A percentile compares a stretch with the other conserved stretches of the same genome.
Conservation (phyloP, 2,329 filamentous ascomycete genomes). For the Apiospora arundinis region DNA sequence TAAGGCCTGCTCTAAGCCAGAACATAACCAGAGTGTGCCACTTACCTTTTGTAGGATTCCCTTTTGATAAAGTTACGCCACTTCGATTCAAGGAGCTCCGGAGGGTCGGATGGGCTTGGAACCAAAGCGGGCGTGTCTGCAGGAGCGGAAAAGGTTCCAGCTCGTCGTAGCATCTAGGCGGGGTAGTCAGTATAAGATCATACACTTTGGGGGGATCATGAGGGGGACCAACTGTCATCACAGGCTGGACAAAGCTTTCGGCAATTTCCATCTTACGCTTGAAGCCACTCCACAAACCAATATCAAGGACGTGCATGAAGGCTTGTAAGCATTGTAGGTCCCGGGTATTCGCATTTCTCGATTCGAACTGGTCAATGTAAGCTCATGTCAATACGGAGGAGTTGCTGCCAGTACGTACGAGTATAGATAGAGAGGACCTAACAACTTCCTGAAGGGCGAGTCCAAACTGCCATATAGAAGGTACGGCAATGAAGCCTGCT, state of each 20-base stretch:
- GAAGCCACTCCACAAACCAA: constrained; percentile 65
- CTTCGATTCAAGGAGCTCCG: constrained; percentile 33
- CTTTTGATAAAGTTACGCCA: constrained; percentile 36
- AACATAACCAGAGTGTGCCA: background rate
- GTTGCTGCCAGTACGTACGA: constrained; percentile 40
- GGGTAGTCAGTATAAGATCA: constrained; percentile 23
- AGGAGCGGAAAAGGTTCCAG: constrained; percentile 37
- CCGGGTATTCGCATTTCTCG: constrained; percentile 55
- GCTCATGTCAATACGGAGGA: background rate
- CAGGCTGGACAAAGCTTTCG: constrained; percentile 61
- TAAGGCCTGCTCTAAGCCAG: background rate
- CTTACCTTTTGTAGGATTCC: constrained; percentile 38
- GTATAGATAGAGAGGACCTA: constrained; percentile 33
- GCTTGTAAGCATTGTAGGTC: constrained; percentile 58
- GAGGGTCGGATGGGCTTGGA: constrained; percentile 31
- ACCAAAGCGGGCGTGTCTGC: constrained; percentile 30
- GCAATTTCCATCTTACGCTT: constrained; percentile 65
- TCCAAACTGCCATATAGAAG: constrained; percentile 38
- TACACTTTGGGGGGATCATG: too few relatives aligned
- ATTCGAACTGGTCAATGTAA: constrained; percentile 47
- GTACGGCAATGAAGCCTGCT: constrained; percentile 35
- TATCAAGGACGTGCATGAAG: constrained; percentile 55
- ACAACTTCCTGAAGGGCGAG: constrained; percentile 53
- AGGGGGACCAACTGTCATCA: constrained; percentile 49
- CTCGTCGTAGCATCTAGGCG: constrained; percentile 56